Conservation (phyloP, 192 early-diverging fungal genomes). For the Neocallimastix lanati region DNA sequence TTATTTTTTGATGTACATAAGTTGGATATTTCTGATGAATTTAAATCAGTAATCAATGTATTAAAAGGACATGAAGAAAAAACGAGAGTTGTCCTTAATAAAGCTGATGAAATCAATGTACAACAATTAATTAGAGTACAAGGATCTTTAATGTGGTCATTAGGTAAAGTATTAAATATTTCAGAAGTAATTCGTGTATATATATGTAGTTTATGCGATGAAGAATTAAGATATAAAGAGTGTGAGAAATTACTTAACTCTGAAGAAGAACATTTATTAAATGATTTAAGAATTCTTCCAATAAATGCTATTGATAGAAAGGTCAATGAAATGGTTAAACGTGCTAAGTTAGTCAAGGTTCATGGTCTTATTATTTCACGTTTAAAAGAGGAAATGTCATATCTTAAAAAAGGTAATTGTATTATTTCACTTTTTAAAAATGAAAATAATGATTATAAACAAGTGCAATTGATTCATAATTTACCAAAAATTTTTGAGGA, state of each 20-base stretch:
- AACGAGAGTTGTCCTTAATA: constrained; percentile 68
- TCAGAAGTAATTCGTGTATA: constrained; percentile 82
- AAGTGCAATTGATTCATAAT: constrained; percentile 46
- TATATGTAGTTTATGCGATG: constrained; percentile 20
- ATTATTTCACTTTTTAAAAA: no score
- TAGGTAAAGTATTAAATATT: constrained; percentile 69
- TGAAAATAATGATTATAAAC: constrained; percentile 50
- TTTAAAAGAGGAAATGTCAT: constrained; percentile 61
- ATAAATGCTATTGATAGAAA: constrained; percentile 65
- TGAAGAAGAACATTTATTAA: constrained; percentile 59
- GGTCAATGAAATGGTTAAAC: constrained; percentile 80
- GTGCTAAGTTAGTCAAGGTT: constrained; percentile 54
- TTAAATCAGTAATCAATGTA: constrained; percentile 56
- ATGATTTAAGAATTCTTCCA: constrained; percentile 52
- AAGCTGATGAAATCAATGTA: constrained; percentile 66
- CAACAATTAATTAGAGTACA: constrained; percentile 76
- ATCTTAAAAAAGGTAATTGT: no score
- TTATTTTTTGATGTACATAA: constrained; percentile 78
- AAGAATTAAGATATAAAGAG: constrained; percentile 31
- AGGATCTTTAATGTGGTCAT: constrained; percentile 87
- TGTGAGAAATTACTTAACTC: constrained; percentile 39
- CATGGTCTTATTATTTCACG: constrained; percentile 73
- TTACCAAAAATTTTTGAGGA: constrained; percentile 57
- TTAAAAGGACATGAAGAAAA: constrained; percentile 75
- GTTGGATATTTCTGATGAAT: constrained; percentile 78